phyloP scores from a whole-genome alignment of 495 filamentous ascomycete genomes.

The Lepraria neglecta region DNA sequence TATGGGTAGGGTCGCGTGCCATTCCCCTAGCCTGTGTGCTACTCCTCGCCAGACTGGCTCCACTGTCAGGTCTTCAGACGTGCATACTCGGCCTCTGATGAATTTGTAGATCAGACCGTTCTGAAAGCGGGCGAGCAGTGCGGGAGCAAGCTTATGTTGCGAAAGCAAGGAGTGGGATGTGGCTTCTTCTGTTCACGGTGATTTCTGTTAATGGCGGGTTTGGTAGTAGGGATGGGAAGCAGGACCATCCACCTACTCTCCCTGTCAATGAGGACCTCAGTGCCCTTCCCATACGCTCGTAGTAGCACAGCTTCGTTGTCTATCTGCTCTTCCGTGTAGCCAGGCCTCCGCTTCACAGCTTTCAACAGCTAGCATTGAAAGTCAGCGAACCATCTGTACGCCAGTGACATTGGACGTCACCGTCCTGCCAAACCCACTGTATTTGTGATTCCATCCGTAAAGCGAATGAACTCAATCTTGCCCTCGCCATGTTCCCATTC shows the following conservation, averaged over 20 bases:
- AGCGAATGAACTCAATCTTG: constrained; percentile 79
- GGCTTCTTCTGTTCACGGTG: constrained; percentile 52
- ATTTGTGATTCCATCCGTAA: constrained; percentile 98
- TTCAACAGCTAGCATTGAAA: constrained; percentile 58
- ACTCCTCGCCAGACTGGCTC: constrained; percentile 72
- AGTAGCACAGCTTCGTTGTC: constrained; percentile 86
- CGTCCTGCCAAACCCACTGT: constrained; percentile 52
- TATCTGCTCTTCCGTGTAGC: constrained; percentile 67
- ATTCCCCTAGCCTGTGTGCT: constrained; percentile 76
- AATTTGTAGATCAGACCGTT: constrained; percentile 95
- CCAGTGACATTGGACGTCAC: background rate
- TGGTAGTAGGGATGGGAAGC: background rate
- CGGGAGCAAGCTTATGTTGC: constrained; percentile 71
- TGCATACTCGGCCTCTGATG: constrained; percentile 71
- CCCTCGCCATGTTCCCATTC: constrained; percentile 72
- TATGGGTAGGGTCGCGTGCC: constrained; percentile 75
- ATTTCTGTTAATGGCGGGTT: constrained; percentile 6
- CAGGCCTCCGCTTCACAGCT: constrained; percentile 72
- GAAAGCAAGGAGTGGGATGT: constrained; percentile 69
- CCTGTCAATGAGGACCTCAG: constrained; percentile 92
- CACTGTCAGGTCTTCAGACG: constrained; percentile 68
- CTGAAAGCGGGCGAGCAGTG: constrained; percentile 83
- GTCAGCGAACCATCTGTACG: constrained; percentile 12
- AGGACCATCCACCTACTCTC: constrained; percentile 59
- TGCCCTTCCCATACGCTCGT: constrained; percentile 90